phyloP scores from a whole-genome alignment of 352 stramenopile genomes.

The Phytophthora pluvialis region DNA sequence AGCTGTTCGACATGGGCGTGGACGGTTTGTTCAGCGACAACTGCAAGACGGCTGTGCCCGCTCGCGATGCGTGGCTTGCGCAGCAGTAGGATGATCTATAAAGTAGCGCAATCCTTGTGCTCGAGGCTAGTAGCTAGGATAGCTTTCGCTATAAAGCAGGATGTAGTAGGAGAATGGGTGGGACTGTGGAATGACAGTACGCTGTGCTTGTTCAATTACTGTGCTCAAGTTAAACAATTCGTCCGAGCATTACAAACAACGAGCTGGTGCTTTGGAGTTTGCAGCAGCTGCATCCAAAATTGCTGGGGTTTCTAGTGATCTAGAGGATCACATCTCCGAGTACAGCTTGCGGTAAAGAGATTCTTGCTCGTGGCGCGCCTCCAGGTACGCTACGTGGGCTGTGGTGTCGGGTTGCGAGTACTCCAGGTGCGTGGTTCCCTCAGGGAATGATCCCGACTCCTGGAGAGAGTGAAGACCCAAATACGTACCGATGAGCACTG shows the following conservation, averaged over 20 bases:
- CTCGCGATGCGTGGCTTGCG: slow-evolving; percentile 48
- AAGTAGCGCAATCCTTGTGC: slow-evolving; percentile 4
- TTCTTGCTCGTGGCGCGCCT: slow-evolving; percentile 72
- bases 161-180: neutral
- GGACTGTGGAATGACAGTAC: slow-evolving; percentile 9
- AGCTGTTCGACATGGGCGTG: slow-evolving; percentile 68
- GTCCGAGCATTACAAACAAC: neutral
- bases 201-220: slow-evolving; percentile 10
- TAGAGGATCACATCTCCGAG: slow-evolving; percentile 20
- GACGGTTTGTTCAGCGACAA: slow-evolving; percentile 74
- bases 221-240: neutral
- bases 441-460: slow-evolving; percentile 39
- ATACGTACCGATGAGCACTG: slow-evolving; percentile 71
- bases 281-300: slow-evolving; percentile 16
- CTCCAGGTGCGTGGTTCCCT: slow-evolving; percentile 32
- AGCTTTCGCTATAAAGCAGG: neutral
- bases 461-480: slow-evolving; percentile 62
- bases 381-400: slow-evolving; percentile 68
- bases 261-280: slow-evolving; percentile 4
- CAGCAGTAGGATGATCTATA: slow-evolving; percentile 27
- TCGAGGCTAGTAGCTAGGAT: slow-evolving; percentile 4
- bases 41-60: slow-evolving; percentile 56
- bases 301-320: neutral
- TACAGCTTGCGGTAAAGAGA: slow-evolving; percentile 80
- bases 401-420: slow-evolving; percentile 48